Evolutionary conservation across 176 grass and related monocot species (phyloP).

Genomic region (Microstegium vimineum): DNA sequence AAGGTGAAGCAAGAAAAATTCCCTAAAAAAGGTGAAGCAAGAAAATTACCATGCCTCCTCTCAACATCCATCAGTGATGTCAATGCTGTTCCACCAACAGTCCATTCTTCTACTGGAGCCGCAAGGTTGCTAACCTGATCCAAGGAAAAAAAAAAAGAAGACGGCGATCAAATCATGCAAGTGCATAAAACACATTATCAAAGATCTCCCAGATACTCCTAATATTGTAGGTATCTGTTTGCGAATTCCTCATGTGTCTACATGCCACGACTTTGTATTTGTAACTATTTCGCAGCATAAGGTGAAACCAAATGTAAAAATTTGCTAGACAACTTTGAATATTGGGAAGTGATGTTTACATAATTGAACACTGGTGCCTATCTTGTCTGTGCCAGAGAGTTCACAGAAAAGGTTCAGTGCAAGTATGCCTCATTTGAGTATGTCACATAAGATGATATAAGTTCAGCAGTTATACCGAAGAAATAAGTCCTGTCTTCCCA

Average conservation of each 20-base stretch:
- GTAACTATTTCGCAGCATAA: not conserved
- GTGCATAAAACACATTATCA: not conserved
- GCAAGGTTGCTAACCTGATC: conserved; percentile 75
- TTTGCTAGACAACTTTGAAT: not conserved
- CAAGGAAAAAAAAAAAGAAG: not conserved
- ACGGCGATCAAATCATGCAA: not conserved
- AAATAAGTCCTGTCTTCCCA: conserved; percentile 89
- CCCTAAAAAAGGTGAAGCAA: not conserved
- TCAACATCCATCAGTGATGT: conserved; percentile 98
- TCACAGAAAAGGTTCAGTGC: not conserved
- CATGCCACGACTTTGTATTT: not conserved
- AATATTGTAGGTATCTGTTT: not conserved
- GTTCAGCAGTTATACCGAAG: conserved; percentile 57
- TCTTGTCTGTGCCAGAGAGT: not conserved
- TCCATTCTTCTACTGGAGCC: conserved; percentile 94
- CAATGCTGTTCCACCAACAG: conserved; percentile 93
- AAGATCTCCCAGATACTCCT: not conserved
- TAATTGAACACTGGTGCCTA: not conserved
- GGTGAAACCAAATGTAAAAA: not conserved
- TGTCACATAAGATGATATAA: conserved; percentile 21
- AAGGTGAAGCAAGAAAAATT: conserved; percentile 18
- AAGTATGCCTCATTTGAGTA: conserved; percentile 5
- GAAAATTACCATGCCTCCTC: conserved; percentile 87
- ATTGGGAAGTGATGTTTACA: not conserved
- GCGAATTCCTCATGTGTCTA: not conserved